Evolutionary conservation across 306 rosid genomes (phyloP), one percentile per base, ranked within the genome.

Genomic region (Hippophae rhamnoides): DNA sequence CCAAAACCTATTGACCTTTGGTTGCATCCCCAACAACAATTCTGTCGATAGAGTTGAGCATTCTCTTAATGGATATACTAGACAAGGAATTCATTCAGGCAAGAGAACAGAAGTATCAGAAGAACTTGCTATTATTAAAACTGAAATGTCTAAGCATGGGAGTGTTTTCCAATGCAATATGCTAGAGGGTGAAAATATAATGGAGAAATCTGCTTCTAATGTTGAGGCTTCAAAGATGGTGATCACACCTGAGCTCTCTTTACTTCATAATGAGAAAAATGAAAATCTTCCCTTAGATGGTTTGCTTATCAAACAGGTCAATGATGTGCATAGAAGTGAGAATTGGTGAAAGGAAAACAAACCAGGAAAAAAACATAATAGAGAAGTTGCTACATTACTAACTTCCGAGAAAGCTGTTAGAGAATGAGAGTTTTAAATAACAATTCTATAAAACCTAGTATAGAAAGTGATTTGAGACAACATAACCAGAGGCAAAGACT

Each of bases 51-150:
- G 56, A 47, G 46, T 57, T 44, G 68, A 46, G 50, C 67, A 5
- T 61, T 46, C 64, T 49, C 52, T 43, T 42, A 48, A 23, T 57
- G 60, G 48, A 56, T 31, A 10, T 26, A 27, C 9, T 2, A 11
- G 18, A 4, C 57, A 52, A 55, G 61, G 12, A 61, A 61, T 53
- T 31, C 57, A 62, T 72, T 58, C 62, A 41, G 60, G 43, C 45
- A 64, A 72, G 61, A 71, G 47, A 71, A 62, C 60, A 66, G 81
- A 74, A 61, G 69, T 49, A 72, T 38, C 58, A 64, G 74, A 61
- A 66, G 71, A 78, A 63, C 68, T 6, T 18, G 47, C 51, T 41
- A 52, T 61, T 45, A 9, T 54, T 63, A 67, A 47, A 14, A 44
- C 53, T 45, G 65, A 62, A 23, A 69, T 48, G 42, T 56, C 47